Base-by-base conservation (phyloP, 768 basidiomycete genomes). In the Amanita fuliginea region DNA sequence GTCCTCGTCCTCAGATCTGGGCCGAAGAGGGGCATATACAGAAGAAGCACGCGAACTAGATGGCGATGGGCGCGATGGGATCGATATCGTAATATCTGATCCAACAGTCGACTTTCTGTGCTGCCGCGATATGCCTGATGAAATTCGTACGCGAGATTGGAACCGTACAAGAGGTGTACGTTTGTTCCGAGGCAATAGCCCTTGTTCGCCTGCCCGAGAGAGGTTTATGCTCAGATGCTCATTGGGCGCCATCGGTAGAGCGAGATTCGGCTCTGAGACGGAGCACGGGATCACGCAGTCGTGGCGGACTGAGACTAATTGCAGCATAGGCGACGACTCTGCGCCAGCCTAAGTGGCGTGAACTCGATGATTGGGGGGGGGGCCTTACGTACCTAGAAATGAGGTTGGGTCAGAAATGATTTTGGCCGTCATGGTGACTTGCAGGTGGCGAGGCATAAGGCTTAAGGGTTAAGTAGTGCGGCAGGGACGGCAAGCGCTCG, bases 1-100 rank as follows among this genome's bases (percentile, higher is more conserved):
- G 11, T 64, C 56, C 35, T 69, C 72, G 44, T 76, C 71, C 49
- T 79, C 67, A 11, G 64, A 64, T 53, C 70, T 73, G 22, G 78
- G 75, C 42, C 80, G 83, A 19, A 91, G 70, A 14, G 88, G 89
- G 1, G 76, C 88, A 34, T 87, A 90, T 54, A 91, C 83, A 35
- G 86, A 88, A 2, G 87, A 89, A 3, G 86, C 87, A 3, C 75
- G 76, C 1, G 86, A 87, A 37, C 74, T 72, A 5, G 81, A 80
- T 18, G 69, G 56, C 30, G 80, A 77, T 3, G 69, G 70, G 13
- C 62, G 55, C 3, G 64, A 57, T 5, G 67, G 61, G 43, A 42
- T 30, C 7, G 47, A 40, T 4, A 36, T 22, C 2, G 28, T 22
- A 4, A 24, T 11, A 11, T 50, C 41, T 35, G 41, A 41, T 34